phyloP scores from a whole-genome alignment of 2,329 filamentous ascomycete genomes.

The Ilyonectria destructans region DNA sequence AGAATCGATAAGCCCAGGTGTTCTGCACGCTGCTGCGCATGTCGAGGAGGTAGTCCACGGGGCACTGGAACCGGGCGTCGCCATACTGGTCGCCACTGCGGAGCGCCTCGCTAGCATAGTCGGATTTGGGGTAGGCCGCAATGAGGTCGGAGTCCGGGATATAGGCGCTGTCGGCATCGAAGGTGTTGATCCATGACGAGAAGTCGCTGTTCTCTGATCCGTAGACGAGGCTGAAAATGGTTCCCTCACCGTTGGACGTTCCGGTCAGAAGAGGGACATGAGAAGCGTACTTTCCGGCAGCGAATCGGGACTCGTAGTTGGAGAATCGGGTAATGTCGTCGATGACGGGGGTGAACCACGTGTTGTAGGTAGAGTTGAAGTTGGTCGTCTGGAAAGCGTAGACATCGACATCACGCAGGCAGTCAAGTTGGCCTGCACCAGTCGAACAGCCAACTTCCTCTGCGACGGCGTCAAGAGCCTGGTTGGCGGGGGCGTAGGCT shows the following conservation, averaged over 20 bases:
- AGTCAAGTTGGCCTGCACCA: slow-evolving; percentile 55
- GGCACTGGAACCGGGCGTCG: slow-evolving; percentile 64
- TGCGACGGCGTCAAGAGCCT: slow-evolving; percentile 56
- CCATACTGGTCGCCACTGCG: slow-evolving; percentile 62
- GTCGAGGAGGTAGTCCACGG: slow-evolving; percentile 58
- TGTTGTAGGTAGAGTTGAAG: slow-evolving; percentile 54
- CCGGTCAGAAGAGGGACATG: slow-evolving; percentile 57
- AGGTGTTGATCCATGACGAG: slow-evolving; percentile 46
- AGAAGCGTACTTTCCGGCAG: slow-evolving; percentile 48
- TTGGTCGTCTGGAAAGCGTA: slow-evolving; percentile 43
- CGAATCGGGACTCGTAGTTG: slow-evolving; percentile 49
- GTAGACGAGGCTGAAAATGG: slow-evolving; percentile 57
- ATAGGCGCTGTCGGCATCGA: slow-evolving; percentile 44
- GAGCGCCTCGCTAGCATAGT: slow-evolving; percentile 56
- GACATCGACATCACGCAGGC: slow-evolving; percentile 53
- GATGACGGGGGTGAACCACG: slow-evolving; percentile 60
- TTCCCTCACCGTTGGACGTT: slow-evolving; percentile 56
- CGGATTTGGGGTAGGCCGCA: slow-evolving; percentile 44
- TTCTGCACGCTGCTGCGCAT: slow-evolving; percentile 56
- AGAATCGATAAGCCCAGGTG: slow-evolving; percentile 63
- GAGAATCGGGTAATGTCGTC: slow-evolving; percentile 55
- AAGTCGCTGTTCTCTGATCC: slow-evolving; percentile 50
- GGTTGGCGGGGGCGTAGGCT: slow-evolving; percentile 55
- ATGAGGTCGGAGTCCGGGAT: slow-evolving; percentile 38
- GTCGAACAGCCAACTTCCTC: slow-evolving; percentile 56